A percentile compares a stretch with the other conserved stretches of the same genome.
Conservation (phyloP, 129 eudicot species). For the carrot (Daucus carota) region DNA sequence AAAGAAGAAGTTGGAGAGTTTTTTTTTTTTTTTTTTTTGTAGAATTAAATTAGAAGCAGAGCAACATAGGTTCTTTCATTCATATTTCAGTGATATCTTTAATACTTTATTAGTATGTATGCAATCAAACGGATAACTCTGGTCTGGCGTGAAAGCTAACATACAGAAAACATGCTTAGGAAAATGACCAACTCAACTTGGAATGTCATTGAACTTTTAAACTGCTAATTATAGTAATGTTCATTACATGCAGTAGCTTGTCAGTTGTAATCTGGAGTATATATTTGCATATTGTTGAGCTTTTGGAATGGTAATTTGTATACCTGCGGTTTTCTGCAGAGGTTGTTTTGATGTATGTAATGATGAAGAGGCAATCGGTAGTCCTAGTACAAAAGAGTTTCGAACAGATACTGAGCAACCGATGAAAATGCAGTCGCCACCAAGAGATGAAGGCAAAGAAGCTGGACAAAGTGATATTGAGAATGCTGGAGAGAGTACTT, state of each 20-base stretch:
- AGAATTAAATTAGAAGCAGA: background rate
- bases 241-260: background rate
- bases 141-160: background rate
- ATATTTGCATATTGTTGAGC: background rate
- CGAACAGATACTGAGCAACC: constrained; percentile 44
- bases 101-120: background rate
- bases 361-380: constrained; percentile 39
- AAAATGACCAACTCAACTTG: background rate
- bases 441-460: constrained; percentile 39
- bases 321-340: constrained; percentile 37
- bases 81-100: background rate
- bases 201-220: background rate
- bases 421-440: constrained; percentile 24
- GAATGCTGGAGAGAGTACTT: constrained; percentile 26
- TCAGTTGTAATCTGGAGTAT: background rate
- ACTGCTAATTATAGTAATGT: background rate
- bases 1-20: background rate
- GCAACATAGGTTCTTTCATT: background rate
- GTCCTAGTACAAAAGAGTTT: constrained; percentile 43
- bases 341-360: constrained; percentile 87
- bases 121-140: background rate
- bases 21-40: no score
- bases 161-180: background rate
- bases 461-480: constrained; percentile 36
- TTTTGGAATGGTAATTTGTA: background rate